Evolutionary conservation across 2,329 filamentous ascomycete species (phyloP), one percentile per base, ranked within the genome.

Genomic region (Microthyrium microscopicum): DNA sequence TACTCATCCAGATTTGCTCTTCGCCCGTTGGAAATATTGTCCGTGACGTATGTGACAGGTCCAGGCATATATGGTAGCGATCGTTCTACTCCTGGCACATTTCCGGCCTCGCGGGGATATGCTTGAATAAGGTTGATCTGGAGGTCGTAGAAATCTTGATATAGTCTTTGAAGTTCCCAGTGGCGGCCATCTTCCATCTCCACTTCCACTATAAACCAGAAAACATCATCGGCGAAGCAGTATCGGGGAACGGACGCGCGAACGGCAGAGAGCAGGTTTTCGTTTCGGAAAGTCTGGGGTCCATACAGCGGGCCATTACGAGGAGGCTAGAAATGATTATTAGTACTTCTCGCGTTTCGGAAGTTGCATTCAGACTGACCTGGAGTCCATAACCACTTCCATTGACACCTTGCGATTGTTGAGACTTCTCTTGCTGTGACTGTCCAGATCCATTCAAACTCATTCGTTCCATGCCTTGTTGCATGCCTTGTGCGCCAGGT

Each of bases 101-200:
- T 89, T 34, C 89, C 89, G 24, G 89, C 87, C 55, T 95, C 89
- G 22, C 80, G 74, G 16, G 89, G 87, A 49, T 94, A 95, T 29
- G 71, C 82, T 28, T 84, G 87, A 31, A 98, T 70, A 6, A 98
- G 73, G 20, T 84, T 82, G 49, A 95, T 95, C 53, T 98, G 89
- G 54, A 95, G 87, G 54, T 95, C 89, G 58, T 95, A 98, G 51
- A 98, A 98, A 58, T 95, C 89, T 54, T 95, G 84, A 50, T 98
- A 98, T 50, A 92, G 89, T 41, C 89, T 74, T 25, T 83, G 87
- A 31, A 98, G 61, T 51, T 94, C 85, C 84, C 85, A 95, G 49
- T 81, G 77, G 29, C 81, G 70, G 30, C 84, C 85, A 50, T 95
- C 85, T 49, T 93, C 83, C 54, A 95, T 71, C 46, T 77, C 69